Evolutionary conservation across 495 filamentous ascomycete genomes (phyloP).

Genomic region (Talaromyces thailandensis): DNA sequence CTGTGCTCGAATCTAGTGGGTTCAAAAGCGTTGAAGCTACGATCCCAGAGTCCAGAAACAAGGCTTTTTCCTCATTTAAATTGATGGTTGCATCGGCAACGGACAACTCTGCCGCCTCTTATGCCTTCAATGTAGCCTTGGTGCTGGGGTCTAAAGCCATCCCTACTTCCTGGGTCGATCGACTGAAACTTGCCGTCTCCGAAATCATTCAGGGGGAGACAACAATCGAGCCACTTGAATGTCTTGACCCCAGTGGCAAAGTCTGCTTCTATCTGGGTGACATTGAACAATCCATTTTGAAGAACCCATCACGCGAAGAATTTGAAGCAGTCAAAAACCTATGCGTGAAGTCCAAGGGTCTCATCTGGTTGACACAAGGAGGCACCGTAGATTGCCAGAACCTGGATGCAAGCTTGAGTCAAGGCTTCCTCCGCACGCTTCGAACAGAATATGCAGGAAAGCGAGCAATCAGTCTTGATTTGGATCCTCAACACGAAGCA

Average conservation of each 20-base stretch:
- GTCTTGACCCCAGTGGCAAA: constrained; percentile 7
- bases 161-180: too few relatives aligned
- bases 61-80: too few relatives aligned
- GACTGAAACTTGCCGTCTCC: too few relatives aligned
- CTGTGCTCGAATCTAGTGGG: too few relatives aligned
- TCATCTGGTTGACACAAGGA: constrained; percentile 19
- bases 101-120: too few relatives aligned
- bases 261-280: constrained; percentile 27
- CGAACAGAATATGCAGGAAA: constrained; percentile 12
- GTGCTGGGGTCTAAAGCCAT: too few relatives aligned
- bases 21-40: too few relatives aligned
- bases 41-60: too few relatives aligned
- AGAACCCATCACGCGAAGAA: constrained; percentile 7
- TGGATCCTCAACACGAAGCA: constrained; percentile 9
- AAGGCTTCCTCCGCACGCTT: constrained; percentile 15
- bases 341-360: constrained; percentile 2
- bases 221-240: background rate
- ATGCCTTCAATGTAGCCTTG: too few relatives aligned
- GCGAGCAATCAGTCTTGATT: constrained; percentile 11
- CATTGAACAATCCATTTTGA: constrained; percentile 18
- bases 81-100: too few relatives aligned
- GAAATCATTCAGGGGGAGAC: too few relatives aligned
- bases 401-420: constrained; percentile 4
- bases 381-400: constrained; percentile 7
- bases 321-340: constrained; percentile 10